phyloP scores from a whole-genome alignment of 768 basidiomycete species.

The Termitomyces sp. region DNA sequence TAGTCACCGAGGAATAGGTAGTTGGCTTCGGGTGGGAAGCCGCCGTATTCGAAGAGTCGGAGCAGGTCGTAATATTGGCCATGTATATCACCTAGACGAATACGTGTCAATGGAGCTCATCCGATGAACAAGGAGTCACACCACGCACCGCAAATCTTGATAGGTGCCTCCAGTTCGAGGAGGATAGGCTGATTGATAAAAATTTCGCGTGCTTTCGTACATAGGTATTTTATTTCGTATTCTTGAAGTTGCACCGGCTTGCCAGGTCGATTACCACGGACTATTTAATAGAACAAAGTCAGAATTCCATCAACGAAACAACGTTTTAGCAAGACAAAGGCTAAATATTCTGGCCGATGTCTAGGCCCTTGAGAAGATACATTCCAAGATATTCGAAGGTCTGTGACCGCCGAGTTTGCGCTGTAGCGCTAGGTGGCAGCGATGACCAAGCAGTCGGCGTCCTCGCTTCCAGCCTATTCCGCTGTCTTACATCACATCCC shows the following conservation, averaged over 20 bases:
- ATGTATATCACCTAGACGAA: conserved; percentile 85
- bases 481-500: background rate
- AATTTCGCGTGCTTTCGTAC: conserved; percentile 97
- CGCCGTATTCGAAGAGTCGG: conserved; percentile 97
- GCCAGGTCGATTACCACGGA: conserved; percentile 97
- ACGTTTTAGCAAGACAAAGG: conserved; percentile 5
- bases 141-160: conserved; percentile 96
- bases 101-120: conserved; percentile 7
- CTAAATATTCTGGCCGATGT: background rate
- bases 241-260: conserved; percentile 98
- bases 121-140: conserved; percentile 16
- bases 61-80: conserved; percentile 99
- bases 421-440: conserved; percentile 12
- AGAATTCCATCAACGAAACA: conserved; percentile 3
- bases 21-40: conserved; percentile 99
- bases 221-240: conserved; percentile 99
- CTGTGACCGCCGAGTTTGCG: background rate
- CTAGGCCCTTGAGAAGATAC: background rate
- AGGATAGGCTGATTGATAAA: conserved; percentile 99
- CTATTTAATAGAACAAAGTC: conserved; percentile 39
- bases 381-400: background rate
- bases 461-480: background rate
- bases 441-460: conserved; percentile 1
- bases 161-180: conserved; percentile 96
- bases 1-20: conserved; percentile 99